phyloP scores from a whole-genome alignment of 1,284 basidiomycete genomes.

The Puccinia triticina region DNA sequence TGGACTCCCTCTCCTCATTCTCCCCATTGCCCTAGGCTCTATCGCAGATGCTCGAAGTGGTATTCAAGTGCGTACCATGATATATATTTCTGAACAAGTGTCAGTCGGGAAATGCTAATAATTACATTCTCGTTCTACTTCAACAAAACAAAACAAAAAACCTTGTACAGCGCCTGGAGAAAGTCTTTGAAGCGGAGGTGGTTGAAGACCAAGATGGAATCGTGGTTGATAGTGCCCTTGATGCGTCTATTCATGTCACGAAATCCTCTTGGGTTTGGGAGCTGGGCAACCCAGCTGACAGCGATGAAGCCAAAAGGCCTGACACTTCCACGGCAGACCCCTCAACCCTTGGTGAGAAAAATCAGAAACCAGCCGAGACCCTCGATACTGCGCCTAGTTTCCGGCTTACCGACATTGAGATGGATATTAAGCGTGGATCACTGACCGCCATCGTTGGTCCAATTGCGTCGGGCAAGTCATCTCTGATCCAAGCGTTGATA shows the following conservation, averaged over 20 bases:
- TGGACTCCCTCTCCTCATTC: constrained; percentile 50
- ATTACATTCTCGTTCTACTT: not conserved
- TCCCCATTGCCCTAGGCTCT: constrained; percentile 74
- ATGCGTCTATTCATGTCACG: not conserved
- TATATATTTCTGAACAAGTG: not conserved
- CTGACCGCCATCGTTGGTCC: constrained; percentile 81
- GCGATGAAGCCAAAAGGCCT: not conserved
- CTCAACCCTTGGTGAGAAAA: not conserved
- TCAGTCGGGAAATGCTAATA: not conserved
- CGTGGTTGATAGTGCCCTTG: not conserved
- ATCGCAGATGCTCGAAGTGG: constrained; percentile 70
- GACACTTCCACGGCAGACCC: not conserved
- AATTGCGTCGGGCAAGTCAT: constrained; percentile 81
- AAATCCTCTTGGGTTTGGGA: constrained; percentile 18
- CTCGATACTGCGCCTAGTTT: not conserved
- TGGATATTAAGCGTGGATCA: constrained; percentile 79
- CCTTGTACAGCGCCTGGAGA: constrained; percentile 22
- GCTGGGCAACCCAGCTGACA: not conserved
- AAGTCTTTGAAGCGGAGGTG: constrained; percentile 18
- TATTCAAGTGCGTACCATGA: not conserved
- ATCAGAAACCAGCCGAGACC: not conserved
- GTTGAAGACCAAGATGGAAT: not conserved
- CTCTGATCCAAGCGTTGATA: constrained; percentile 56
- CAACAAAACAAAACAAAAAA: not conserved
- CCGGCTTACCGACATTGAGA: constrained; percentile 73